Evolutionary conservation across 148 eudicot species (phyloP).

Genomic region (Spergularia marina): DNA sequence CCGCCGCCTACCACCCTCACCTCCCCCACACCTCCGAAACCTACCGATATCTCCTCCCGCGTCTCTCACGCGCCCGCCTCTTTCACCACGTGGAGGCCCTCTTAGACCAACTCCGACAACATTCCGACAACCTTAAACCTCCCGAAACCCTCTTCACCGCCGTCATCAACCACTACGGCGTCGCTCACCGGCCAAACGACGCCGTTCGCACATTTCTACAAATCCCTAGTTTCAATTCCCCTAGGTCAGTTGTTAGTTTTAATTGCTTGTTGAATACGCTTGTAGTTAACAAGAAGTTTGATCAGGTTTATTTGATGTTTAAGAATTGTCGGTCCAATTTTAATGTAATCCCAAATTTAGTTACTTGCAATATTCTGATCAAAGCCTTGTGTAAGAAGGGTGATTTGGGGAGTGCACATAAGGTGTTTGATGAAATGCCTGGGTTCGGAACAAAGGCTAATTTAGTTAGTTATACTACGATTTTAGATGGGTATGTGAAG

Average conservation of each 20-base stretch:
- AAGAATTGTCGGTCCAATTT: constrained; percentile 47
- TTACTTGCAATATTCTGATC: constrained; percentile 64
- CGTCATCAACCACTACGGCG: constrained; percentile 65
- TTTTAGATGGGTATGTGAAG: constrained; percentile 59
- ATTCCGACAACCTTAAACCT: constrained; percentile 34
- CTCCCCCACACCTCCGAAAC: constrained; percentile 57
- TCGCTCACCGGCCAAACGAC: constrained; percentile 53
- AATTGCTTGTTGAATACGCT: constrained; percentile 68
- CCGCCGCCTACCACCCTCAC: constrained; percentile 55
- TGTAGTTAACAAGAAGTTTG: constrained; percentile 56
- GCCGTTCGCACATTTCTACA: constrained; percentile 53
- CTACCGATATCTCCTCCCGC: constrained; percentile 53
- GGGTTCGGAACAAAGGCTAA: constrained; percentile 73
- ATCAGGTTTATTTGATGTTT: constrained; percentile 58
- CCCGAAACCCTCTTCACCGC: constrained; percentile 56
- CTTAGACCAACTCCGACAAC: neutral
- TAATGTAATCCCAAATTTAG: constrained; percentile 58
- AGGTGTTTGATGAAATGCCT: constrained; percentile 74
- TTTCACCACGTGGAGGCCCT: constrained; percentile 36
- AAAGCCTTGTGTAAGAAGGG: constrained; percentile 66
- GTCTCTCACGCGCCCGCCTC: constrained; percentile 72
- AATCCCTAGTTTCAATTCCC: constrained; percentile 50
- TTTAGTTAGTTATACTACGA: constrained; percentile 71
- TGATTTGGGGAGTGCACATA: constrained; percentile 56
- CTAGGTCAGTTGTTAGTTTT: constrained; percentile 59